These are phyloP conservation scores for Plasmodium cynomolgi DNA, from an alignment of 169 alveolate genomes.

Conservation along the genomic window DNA sequence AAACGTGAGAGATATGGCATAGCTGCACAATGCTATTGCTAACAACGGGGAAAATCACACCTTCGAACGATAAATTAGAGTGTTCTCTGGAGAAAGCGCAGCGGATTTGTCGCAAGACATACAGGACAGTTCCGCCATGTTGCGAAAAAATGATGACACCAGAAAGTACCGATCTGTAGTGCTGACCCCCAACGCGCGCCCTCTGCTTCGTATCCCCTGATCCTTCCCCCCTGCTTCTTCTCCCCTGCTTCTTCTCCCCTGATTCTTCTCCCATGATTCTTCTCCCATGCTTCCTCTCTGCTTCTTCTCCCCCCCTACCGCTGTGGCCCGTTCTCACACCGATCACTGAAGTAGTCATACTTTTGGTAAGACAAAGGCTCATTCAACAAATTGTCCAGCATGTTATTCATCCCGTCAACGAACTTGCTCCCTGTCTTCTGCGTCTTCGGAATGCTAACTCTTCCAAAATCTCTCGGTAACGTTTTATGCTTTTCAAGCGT, in stretches of 20 bases:
- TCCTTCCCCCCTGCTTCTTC: background rate
- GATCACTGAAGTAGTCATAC: conserved; percentile 53
- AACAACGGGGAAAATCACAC: background rate
- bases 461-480: conserved; percentile 18
- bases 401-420: conserved; percentile 59
- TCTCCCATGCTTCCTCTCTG: too few relatives aligned
- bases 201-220: too few relatives aligned
- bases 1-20: background rate
- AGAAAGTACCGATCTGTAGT: background rate
- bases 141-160: background rate
- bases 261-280: too few relatives aligned
- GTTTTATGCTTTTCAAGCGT: conserved; percentile 69
- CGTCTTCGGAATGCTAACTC: conserved; percentile 60
- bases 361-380: conserved; percentile 61
- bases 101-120: background rate
- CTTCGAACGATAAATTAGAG: background rate
- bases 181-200: background rate
- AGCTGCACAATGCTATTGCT: background rate
- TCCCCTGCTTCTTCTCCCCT: too few relatives aligned
- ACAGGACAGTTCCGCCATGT: background rate
- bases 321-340: background rate
- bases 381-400: conserved; percentile 38
- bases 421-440: conserved; percentile 50
- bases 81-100: background rate
- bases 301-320: background rate